Evolutionary conservation across 108 stramenopile genomes (phyloP).

Genomic region (Chaetoceros muelleri): DNA sequence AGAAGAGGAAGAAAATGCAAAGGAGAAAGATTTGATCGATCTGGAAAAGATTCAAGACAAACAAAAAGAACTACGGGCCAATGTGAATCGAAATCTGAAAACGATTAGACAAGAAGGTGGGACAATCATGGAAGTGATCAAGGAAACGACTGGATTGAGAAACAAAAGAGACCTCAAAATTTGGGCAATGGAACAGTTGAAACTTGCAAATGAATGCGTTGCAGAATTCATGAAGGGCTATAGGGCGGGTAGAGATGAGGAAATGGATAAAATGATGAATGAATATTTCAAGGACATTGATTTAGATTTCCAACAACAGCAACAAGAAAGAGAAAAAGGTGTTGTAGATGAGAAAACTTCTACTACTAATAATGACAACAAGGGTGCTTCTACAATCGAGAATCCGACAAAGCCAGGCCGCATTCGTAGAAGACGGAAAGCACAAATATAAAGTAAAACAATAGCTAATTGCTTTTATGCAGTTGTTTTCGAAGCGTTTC

Average conservation of each 20-base stretch:
- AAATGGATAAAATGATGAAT: slow-evolving; percentile 73
- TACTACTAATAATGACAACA: neutral
- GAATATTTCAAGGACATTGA: slow-evolving; percentile 67
- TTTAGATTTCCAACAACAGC: slow-evolving; percentile 4
- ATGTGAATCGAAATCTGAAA: slow-evolving; percentile 46
- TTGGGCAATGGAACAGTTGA: slow-evolving; percentile 51
- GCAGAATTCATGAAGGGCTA: slow-evolving; percentile 79
- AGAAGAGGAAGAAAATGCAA: neutral
- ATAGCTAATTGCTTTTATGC: neutral
- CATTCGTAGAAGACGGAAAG: neutral
- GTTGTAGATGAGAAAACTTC: neutral
- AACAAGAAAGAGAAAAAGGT: neutral
- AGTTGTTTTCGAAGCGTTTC: neutral
- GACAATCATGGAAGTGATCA: slow-evolving; percentile 31
- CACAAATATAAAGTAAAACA: neutral
- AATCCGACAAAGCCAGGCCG: neutral
- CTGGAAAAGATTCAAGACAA: neutral
- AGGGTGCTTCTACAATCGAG: too few species aligned
- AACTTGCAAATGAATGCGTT: slow-evolving; percentile 51
- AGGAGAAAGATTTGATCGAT: slow-evolving; percentile 1
- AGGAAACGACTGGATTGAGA: slow-evolving; percentile 49
- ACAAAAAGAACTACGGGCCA: slow-evolving; percentile 19
- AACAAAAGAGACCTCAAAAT: slow-evolving; percentile 44
- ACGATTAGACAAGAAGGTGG: slow-evolving; percentile 27
- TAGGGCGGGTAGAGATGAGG: slow-evolving; percentile 68